Conservation (phyloP, 2,329 filamentous ascomycete species). For the Penicillium vulpinum region DNA sequence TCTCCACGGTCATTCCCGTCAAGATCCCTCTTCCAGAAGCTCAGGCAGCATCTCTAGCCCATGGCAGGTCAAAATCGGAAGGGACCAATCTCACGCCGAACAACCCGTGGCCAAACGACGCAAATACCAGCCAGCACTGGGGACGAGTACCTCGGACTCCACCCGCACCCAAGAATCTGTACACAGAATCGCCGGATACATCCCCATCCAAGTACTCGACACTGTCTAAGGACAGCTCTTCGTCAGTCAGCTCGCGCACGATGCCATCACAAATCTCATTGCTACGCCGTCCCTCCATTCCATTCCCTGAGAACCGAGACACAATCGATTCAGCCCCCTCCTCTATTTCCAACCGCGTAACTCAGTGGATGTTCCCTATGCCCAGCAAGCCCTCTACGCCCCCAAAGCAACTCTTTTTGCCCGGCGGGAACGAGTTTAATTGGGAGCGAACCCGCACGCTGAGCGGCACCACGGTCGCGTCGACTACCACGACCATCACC, state of each 20-base stretch:
- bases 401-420: constrained; percentile 14
- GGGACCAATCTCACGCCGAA: constrained; percentile 9
- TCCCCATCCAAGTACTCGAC: constrained; percentile 3
- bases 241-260: constrained; percentile 19
- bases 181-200: neutral
- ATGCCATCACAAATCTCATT: constrained; percentile 26
- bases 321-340: constrained; percentile 16
- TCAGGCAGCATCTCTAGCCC: constrained; percentile 5
- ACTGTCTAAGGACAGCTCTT: constrained; percentile 13
- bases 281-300: constrained; percentile 24
- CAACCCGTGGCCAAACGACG: constrained; percentile 2
- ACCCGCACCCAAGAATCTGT: neutral
- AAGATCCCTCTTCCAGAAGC: constrained; percentile 1
- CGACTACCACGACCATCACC: constrained; percentile 28
- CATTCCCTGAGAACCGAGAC: constrained; percentile 16
- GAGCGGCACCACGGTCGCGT: constrained; percentile 39
- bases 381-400: constrained; percentile 12
- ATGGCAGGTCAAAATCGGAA: constrained; percentile 14
- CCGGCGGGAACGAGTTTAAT: constrained; percentile 20
- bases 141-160: constrained; percentile 11
- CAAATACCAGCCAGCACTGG: neutral
- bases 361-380: constrained; percentile 34
- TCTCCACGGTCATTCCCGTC: constrained; percentile 25
- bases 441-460: constrained; percentile 35
- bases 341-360: constrained; percentile 28